Conservation (phyloP, 148 eudicot species). For the Cornus florida region DNA sequence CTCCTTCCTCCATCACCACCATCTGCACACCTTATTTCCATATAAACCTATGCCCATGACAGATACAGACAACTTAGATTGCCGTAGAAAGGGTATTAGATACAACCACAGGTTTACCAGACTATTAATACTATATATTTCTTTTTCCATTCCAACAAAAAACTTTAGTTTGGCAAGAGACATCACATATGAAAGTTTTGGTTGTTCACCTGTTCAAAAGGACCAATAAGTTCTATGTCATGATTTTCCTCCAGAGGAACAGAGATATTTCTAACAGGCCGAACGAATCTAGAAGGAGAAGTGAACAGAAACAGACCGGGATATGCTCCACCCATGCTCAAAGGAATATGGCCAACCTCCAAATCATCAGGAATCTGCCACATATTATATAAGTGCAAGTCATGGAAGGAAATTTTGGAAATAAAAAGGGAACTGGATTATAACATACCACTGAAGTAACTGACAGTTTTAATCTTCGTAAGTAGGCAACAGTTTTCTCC, state of each 20-base stretch:
- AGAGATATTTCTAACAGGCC: conserved; percentile 74
- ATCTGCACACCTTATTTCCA: conserved; percentile 92
- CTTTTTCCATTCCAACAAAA: neutral
- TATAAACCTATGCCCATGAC: conserved; percentile 53
- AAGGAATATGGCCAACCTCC: conserved; percentile 92
- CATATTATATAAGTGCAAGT: conserved; percentile 1
- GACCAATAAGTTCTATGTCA: conserved; percentile 78
- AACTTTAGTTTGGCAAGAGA: neutral
- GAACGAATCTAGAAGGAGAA: conserved; percentile 84
- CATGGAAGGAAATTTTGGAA: conserved; percentile 1
- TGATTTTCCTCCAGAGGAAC: conserved; percentile 50
- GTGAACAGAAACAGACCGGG: conserved; percentile 89
- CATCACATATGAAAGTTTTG: neutral
- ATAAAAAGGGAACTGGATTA: conserved; percentile 2
- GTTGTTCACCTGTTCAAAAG: conserved; percentile 82
- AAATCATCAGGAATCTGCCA: conserved; percentile 79
- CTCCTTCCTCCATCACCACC: conserved; percentile 93
- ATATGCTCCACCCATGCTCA: conserved; percentile 87
- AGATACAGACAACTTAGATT: neutral
- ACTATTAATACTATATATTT: neutral
- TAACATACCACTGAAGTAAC: conserved; percentile 54
- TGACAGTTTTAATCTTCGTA: conserved; percentile 79
- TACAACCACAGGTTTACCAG: neutral
- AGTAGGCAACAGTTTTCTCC: conserved; percentile 61
- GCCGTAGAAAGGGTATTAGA: neutral